Evolutionary conservation across 441 rosid genomes (phyloP).

Genomic region (Arabidopsis hybrid): DNA sequence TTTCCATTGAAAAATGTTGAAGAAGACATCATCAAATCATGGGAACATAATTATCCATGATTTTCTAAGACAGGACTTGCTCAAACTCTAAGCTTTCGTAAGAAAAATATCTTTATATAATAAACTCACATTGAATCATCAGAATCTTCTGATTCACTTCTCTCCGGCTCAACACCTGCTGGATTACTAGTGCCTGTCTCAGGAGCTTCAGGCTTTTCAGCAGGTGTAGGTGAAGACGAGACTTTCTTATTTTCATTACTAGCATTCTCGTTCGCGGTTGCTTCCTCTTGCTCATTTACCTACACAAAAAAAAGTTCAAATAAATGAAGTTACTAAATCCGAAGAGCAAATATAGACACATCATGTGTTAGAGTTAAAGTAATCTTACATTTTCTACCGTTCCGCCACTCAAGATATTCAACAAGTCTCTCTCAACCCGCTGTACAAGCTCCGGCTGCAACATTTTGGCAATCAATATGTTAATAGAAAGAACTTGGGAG

Average conservation of each 20-base stretch:
- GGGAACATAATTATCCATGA: background rate
- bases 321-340: background rate
- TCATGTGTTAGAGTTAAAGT: background rate
- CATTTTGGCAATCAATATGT: slow-evolving; percentile 26
- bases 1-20: background rate
- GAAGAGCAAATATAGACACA: background rate
- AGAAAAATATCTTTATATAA: background rate
- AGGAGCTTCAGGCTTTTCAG: slow-evolving; percentile 67
- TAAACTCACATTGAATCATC: slow-evolving; percentile 70
- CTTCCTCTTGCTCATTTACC: slow-evolving; percentile 68
- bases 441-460: slow-evolving; percentile 95
- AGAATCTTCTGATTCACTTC: slow-evolving; percentile 87
- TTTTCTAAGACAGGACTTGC: slow-evolving; percentile 1
- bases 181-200: slow-evolving; percentile 50
- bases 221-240: slow-evolving; percentile 53
- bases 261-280: slow-evolving; percentile 55
- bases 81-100: background rate
- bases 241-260: slow-evolving; percentile 58
- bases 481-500: background rate
- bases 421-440: slow-evolving; percentile 82
- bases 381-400: slow-evolving; percentile 62
- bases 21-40: slow-evolving; percentile 4
- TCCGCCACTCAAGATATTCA: slow-evolving; percentile 88
- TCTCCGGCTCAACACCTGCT: slow-evolving; percentile 65
- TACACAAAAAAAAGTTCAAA: slow-evolving; percentile 6